Base-by-base conservation (phyloP, 108 stramenopile genomes). In the Cyclostephanos invisitatus region DNA sequence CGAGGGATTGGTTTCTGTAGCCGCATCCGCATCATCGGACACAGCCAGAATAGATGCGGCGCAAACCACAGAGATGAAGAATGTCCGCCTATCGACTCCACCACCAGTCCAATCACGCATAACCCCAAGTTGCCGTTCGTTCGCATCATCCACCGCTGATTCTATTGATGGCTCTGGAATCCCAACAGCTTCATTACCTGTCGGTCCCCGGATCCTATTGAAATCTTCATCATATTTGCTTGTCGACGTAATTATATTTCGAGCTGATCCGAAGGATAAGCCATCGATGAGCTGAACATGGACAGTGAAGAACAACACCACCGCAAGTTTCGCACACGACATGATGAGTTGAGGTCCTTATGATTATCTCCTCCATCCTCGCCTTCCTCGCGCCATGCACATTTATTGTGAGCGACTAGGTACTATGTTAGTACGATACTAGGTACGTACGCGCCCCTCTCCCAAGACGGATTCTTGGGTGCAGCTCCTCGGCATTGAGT, bases 1-100 rank as follows among this genome's bases (percentile, higher is more conserved):
- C 38, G 20, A 61, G 21, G 5, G 59, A 17, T 37, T 27, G 5
- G 12, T n/a, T n/a, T 17, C 22, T 6, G 47, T 7, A 42, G 18
- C 40, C 25, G 75, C 75, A 28, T 40, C 48, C 46, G 68, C 67
- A 68, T 63, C 46, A 14, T 76, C 68, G 10, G 67, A 22, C 0
- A 64, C 29, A 18, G 75, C 62, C 47, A 76, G 20, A 51, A 76
- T 20, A 20, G 68, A 69, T 6, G 75, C 62, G 6, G 68, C 67
- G 17, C 75, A 62, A 40, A 76, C 24, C n/a, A 69, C 29, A 3
- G 75, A 57, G 21, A 50, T 53, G 57, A 76, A 44, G 62, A 69
- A 63, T 20, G 27, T 11, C 56, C 25, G 56, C 28, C 25, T 27
- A 14, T 28, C 28, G 56, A 27, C 56, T 29, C 17, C 29, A 14